phyloP scores from a whole-genome alignment of 257 asterid species.

The Solanum chaucha region DNA sequence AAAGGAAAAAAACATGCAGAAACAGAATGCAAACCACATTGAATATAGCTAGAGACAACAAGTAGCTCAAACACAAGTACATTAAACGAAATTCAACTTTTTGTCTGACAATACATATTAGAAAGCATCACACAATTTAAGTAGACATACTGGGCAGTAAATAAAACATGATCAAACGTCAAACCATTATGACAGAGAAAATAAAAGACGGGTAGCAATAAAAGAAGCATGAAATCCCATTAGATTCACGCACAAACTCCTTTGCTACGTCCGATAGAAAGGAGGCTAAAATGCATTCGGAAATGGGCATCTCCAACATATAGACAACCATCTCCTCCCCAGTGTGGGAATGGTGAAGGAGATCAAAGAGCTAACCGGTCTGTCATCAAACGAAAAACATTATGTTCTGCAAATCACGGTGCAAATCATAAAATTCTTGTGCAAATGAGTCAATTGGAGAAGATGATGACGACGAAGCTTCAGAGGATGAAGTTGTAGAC shows the following conservation, averaged over 20 bases:
- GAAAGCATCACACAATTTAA: background rate
- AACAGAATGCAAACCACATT: background rate
- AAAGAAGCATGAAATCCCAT: slow-evolving; percentile 13
- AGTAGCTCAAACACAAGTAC: background rate
- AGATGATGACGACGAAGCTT: background rate
- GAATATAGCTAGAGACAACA: background rate
- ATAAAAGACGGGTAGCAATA: background rate
- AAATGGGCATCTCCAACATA: background rate
- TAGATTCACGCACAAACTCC: slow-evolving; percentile 80
- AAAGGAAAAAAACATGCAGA: background rate
- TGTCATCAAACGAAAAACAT: slow-evolving; percentile 47
- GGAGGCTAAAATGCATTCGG: slow-evolving; percentile 26
- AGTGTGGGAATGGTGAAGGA: background rate
- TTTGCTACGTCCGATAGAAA: slow-evolving; percentile 4
- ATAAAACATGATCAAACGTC: background rate
- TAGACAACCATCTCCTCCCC: background rate
- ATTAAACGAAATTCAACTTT: background rate
- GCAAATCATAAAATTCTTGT: slow-evolving; percentile 23
- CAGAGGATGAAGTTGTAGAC: background rate
- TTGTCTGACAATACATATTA: background rate
- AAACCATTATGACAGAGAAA: background rate
- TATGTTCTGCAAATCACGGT: slow-evolving; percentile 25
- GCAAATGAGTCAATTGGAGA: slow-evolving; percentile 19
- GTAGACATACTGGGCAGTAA: background rate
- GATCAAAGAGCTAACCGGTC: background rate